Evolutionary conservation across 345 rosid species (phyloP).

Genomic region (Ceriops zippeliana): DNA sequence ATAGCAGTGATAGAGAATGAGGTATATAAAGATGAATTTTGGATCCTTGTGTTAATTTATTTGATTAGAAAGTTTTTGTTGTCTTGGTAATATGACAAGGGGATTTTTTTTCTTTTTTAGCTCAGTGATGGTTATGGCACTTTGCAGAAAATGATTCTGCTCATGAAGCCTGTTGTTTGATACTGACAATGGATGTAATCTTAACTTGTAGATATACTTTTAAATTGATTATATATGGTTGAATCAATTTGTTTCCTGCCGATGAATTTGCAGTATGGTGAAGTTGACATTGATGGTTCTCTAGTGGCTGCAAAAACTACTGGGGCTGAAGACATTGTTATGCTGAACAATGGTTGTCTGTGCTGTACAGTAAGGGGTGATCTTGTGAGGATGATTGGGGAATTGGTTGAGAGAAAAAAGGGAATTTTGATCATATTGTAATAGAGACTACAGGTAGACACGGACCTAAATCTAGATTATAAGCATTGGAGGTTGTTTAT

Average conservation of each 20-base stretch:
- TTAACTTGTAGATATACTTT: background rate
- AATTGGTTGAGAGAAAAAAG: constrained; percentile 71
- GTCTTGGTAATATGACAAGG: too few relatives aligned
- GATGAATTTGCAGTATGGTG: constrained; percentile 63
- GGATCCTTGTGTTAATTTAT: too few relatives aligned
- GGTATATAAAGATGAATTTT: constrained; percentile 8
- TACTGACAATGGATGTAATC: background rate
- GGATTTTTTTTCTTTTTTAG: too few relatives aligned
- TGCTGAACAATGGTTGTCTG: constrained; percentile 96
- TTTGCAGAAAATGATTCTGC: background rate
- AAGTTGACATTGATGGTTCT: constrained; percentile 92
- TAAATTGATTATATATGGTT: background rate
- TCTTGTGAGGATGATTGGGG: constrained; percentile 91
- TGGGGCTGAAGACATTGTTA: constrained; percentile 83
- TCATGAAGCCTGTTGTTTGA: background rate
- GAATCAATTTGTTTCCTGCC: background rate
- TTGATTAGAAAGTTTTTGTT: too few relatives aligned
- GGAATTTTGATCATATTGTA: constrained; percentile 85
- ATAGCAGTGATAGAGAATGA: constrained; percentile 96
- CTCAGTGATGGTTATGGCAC: too few relatives aligned
- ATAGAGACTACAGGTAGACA: constrained; percentile 85
- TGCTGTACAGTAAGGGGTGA: constrained; percentile 98
- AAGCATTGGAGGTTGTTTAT: background rate
- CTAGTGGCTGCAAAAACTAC: constrained; percentile 85
- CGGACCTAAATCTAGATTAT: background rate